Conservation (phyloP, 2,329 filamentous ascomycete genomes). For the Ophiocordyceps camponoti-rufipedis region DNA sequence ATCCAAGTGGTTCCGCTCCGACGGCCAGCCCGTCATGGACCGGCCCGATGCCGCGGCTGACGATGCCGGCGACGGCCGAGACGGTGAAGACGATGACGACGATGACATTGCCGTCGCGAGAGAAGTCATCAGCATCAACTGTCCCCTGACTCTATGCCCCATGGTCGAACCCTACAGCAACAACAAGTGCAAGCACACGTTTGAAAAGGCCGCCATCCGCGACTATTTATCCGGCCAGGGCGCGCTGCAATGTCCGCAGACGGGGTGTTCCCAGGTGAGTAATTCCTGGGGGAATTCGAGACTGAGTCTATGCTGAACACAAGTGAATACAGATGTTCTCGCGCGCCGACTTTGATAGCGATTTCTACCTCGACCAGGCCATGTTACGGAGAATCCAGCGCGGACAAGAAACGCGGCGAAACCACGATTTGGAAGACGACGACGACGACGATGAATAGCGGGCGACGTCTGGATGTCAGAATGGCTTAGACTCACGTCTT, state of each 20-base stretch:
- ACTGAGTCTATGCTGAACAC: neutral
- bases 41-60: conserved; percentile 3
- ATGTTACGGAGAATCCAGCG: conserved; percentile 41
- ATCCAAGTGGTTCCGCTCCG: conserved; percentile 31
- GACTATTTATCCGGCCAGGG: conserved; percentile 28
- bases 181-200: conserved; percentile 50
- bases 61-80: neutral
- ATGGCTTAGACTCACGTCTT: neutral
- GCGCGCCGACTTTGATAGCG: conserved; percentile 16
- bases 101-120: conserved; percentile 51
- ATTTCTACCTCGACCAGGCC: conserved; percentile 37
- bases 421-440: conserved; percentile 24
- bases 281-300: neutral
- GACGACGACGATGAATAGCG: conserved; percentile 1
- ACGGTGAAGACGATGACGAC: conserved; percentile 29
- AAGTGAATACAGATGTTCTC: conserved; percentile 23
- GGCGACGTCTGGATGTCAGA: too few species aligned
- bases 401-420: conserved; percentile 23
- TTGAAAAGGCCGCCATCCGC: conserved; percentile 46
- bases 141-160: conserved; percentile 46
- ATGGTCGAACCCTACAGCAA: conserved; percentile 52
- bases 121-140: conserved; percentile 47
- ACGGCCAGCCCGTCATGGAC: conserved; percentile 23
- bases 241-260: conserved; percentile 40
- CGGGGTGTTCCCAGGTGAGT: conserved; percentile 42